These are phyloP conservation scores for Eremochloa ophiuroides DNA, from an alignment of 176 grass and related monocot genomes.

Conservation along the genomic window DNA sequence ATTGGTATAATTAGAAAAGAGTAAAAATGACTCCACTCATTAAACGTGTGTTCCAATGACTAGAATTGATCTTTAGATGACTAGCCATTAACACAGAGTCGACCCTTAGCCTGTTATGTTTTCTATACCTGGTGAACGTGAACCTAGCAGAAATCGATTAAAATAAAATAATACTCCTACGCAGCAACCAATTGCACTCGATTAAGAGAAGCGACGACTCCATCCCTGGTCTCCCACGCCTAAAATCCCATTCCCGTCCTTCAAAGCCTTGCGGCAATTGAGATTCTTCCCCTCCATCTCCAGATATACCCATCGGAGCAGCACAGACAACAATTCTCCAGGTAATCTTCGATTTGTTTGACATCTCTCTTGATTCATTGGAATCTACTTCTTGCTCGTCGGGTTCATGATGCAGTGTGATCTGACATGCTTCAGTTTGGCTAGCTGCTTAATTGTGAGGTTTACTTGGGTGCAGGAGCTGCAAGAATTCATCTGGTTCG, in stretches of 20 bases:
- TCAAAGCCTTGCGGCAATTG: not conserved
- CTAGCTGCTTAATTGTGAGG: not conserved
- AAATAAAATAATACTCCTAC: too few relatives aligned
- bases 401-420: not conserved
- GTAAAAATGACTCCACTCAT: too few relatives aligned
- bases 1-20: too few relatives aligned
- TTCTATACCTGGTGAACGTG: not conserved
- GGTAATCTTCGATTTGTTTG: not conserved
- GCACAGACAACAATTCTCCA: not conserved
- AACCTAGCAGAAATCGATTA: not conserved
- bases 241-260: conserved; percentile 7
- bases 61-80: too few relatives aligned
- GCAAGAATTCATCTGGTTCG: not conserved
- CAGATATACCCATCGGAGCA: not conserved
- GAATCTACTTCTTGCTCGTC: not conserved
- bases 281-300: not conserved
- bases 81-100: too few relatives aligned
- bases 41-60: too few relatives aligned
- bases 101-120: not conserved
- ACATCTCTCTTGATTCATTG: not conserved
- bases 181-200: conserved; percentile 4
- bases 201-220: conserved; percentile 14
- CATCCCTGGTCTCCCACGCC: not conserved
- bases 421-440: not conserved
- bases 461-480: not conserved